Conservation (phyloP, 257 asterid genomes). For the Fraxinus anomala region DNA sequence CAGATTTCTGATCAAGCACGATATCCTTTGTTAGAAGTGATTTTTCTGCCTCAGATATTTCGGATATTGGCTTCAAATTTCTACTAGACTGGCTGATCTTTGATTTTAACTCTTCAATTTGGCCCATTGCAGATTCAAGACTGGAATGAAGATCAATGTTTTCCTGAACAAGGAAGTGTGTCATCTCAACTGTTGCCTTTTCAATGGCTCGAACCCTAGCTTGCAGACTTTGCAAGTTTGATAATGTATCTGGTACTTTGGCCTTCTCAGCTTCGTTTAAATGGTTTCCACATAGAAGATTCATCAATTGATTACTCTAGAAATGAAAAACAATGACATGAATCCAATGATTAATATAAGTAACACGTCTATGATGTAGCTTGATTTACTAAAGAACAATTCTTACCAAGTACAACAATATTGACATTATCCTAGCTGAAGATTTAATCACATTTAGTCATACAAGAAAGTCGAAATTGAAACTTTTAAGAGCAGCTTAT, state of each 20-base stretch:
- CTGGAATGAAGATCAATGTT: conserved; percentile 54
- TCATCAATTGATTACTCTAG: conserved; percentile 46
- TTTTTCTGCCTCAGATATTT: conserved; percentile 66
- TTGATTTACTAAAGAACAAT: no score
- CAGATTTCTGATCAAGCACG: conserved; percentile 87
- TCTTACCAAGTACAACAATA: background rate
- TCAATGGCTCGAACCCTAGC: conserved; percentile 57
- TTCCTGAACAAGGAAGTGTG: conserved; percentile 57
- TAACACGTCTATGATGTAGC: background rate
- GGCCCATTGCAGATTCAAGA: conserved; percentile 62
- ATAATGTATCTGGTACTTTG: conserved; percentile 29
- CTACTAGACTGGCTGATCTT: conserved; percentile 51
- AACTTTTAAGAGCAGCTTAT: no score
- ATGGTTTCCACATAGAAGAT: conserved; percentile 26
- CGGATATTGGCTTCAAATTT: conserved; percentile 51
- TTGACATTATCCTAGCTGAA: background rate
- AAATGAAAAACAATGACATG: conserved; percentile 2
- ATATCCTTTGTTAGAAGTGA: conserved; percentile 81
- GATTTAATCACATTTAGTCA: background rate
- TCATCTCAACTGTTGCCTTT: conserved; percentile 53
- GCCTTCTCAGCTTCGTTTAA: conserved; percentile 32
- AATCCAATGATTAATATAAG: background rate
- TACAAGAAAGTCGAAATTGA: background rate
- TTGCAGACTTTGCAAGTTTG: conserved; percentile 55
- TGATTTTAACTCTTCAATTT: conserved; percentile 70